Conservation (phyloP, 495 filamentous ascomycete genomes). For the Podospora comata region DNA sequence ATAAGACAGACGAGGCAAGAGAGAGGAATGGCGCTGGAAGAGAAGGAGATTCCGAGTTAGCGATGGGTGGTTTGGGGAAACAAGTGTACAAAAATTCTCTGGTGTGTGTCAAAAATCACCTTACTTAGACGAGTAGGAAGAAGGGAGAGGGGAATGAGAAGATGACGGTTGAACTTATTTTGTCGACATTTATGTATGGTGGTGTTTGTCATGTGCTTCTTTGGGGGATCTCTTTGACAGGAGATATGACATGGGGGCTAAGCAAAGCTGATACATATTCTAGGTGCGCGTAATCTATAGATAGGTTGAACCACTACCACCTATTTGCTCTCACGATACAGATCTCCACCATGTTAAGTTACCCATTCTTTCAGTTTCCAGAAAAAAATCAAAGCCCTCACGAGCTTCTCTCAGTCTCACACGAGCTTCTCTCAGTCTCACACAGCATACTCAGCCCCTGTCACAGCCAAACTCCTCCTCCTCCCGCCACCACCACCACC, state of each 20-base stretch:
- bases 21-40: neutral
- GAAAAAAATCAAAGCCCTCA: neutral
- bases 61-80: neutral
- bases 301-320: neutral
- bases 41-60: neutral
- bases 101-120: neutral
- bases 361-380: neutral
- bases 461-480: neutral
- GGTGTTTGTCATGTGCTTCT: neutral
- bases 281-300: neutral
- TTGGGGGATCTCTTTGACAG: neutral
- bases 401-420: no score
- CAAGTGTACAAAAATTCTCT: neutral
- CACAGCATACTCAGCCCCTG: neutral
- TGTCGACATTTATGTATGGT: neutral
- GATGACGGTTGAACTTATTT: neutral
- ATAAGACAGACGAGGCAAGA: neutral
- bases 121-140: neutral
- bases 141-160: neutral
- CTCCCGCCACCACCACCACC: neutral
- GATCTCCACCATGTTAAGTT: neutral
- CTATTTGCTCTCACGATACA: neutral
- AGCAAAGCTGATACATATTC: neutral
- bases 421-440: neutral
- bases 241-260: neutral